These are phyloP conservation scores for Talaromyces sp. DNA, from an alignment of 2,329 filamentous ascomycete genomes.

Conservation along the genomic window DNA sequence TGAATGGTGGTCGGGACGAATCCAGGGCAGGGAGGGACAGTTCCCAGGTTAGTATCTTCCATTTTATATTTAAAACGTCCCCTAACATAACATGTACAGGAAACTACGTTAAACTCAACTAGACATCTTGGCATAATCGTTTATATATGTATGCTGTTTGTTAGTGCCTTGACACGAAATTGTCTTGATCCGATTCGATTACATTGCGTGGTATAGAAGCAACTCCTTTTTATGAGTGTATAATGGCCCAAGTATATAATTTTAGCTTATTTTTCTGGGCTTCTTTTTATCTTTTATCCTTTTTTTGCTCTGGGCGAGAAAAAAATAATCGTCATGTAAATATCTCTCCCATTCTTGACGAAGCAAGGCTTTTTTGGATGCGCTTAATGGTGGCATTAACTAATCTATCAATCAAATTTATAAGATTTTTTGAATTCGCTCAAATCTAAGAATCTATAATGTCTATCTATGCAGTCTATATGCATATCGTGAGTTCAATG, in stretches of 20 bases:
- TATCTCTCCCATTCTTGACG: neutral
- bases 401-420: neutral
- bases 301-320: neutral
- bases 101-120: constrained; percentile 40
- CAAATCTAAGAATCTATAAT: neutral
- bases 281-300: neutral
- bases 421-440: too few relatives aligned
- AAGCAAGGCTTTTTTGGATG: neutral
- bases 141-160: neutral
- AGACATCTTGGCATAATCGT: neutral
- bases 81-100: constrained; percentile 18
- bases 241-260: neutral
- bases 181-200: neutral
- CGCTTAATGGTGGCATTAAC: neutral
- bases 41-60: constrained; percentile 69
- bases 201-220: neutral
- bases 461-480: neutral
- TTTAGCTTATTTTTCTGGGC: neutral
- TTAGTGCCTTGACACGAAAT: neutral
- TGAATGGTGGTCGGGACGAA: constrained; percentile 91
- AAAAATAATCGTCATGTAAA: neutral
- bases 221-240: neutral
- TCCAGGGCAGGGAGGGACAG: constrained; percentile 77
- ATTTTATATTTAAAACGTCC: neutral
- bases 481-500: neutral